phyloP scores from a whole-genome alignment of 495 filamentous ascomycete species.

The Tirmania nivea region DNA sequence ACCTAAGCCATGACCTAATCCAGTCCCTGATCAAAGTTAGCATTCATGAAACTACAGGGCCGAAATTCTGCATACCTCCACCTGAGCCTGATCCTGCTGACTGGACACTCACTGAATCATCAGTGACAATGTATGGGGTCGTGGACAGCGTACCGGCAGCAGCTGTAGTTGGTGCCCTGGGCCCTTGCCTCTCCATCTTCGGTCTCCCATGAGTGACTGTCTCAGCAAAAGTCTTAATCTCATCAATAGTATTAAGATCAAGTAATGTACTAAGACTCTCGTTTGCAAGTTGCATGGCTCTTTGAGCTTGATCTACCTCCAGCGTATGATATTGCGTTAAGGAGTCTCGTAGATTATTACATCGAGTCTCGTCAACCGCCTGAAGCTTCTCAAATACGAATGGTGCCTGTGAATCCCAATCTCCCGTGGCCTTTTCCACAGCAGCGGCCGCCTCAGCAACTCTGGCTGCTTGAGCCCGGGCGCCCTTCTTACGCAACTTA shows the following conservation, averaged over 20 bases:
- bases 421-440: conserved; percentile 51
- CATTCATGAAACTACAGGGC: conserved; percentile 8
- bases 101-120: conserved; percentile 22
- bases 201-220: conserved; percentile 24
- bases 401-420: conserved; percentile 92
- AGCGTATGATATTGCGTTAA: conserved; percentile 86
- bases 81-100: conserved; percentile 22
- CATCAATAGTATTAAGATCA: conserved; percentile 67
- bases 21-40: conserved; percentile 20
- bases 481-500: conserved; percentile 60
- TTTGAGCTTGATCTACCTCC: conserved; percentile 71
- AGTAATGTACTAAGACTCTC: conserved; percentile 64
- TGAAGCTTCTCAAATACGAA: conserved; percentile 92
- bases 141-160: conserved; percentile 22
- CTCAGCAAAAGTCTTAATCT: conserved; percentile 66
- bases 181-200: conserved; percentile 21
- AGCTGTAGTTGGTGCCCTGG: conserved; percentile 22
- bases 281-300: conserved; percentile 53
- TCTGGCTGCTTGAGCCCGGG: conserved; percentile 57
- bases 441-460: conserved; percentile 53
- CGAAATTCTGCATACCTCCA: conserved; percentile 17
- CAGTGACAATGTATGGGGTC: conserved; percentile 19
- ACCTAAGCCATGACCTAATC: conserved; percentile 9
- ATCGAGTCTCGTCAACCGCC: conserved; percentile 64
- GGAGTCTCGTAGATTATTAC: conserved; percentile 81